These are phyloP conservation scores for Eimeria acervulina DNA, from an alignment of 169 alveolate species.

Conservation along the genomic window DNA sequence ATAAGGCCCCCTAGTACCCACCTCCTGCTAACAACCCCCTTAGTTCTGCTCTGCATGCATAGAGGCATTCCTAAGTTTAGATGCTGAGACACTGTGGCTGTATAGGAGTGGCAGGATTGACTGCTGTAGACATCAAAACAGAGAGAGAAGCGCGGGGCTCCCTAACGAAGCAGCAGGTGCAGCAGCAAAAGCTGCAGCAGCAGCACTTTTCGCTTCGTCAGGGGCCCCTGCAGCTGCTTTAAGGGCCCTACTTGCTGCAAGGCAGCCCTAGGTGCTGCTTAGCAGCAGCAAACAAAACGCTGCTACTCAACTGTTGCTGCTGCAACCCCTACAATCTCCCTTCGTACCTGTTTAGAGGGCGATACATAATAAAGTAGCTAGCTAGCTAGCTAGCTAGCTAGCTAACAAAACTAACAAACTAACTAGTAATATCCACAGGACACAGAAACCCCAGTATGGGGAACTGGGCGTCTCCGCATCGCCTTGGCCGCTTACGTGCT, in stretches of 20 bases:
- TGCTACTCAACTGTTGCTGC: not conserved
- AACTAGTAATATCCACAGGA: not conserved
- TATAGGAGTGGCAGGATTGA: not conserved
- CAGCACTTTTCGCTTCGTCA: not conserved
- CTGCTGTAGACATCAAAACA: not conserved
- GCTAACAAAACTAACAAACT: not conserved
- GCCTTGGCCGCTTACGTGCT: not conserved
- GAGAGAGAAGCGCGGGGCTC: not conserved
- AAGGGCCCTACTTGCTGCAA: no score
- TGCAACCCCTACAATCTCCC: not conserved
- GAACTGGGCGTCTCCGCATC: not conserved
- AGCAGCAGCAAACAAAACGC: not conserved
- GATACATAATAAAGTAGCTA: not conserved
- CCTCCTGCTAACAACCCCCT: not conserved
- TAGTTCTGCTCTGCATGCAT: not conserved
- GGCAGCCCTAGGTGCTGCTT: not conserved
- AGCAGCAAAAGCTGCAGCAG: slow-evolving; percentile 20
- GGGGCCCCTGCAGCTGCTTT: slow-evolving; percentile 12
- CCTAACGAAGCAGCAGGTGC: not conserved
- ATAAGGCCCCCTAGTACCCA: not conserved
- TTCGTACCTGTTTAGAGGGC: not conserved
- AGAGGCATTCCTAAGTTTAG: not conserved
- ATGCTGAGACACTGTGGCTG: not conserved
- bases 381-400: not conserved
- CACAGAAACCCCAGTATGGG: no score